Evolutionary conservation across 2,329 filamentous ascomycete genomes (phyloP), one percentile per base, ranked within the genome.

Genomic region (Xylariaceae sp.): DNA sequence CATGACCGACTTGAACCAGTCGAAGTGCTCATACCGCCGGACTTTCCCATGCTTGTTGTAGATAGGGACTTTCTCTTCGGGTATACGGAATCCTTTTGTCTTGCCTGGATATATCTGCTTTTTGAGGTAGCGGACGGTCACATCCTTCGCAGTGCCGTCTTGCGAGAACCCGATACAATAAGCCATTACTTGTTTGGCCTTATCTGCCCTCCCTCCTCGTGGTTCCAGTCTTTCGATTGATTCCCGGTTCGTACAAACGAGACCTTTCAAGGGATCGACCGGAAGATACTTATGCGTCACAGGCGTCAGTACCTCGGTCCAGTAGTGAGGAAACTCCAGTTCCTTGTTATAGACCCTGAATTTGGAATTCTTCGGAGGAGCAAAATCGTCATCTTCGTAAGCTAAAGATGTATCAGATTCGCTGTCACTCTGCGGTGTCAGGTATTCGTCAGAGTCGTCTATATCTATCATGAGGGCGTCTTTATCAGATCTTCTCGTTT

Each of bases 101-200:
- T 92, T 89, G 3, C 94, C 93, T 0, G 94, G 94, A 71, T 92
- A 86, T 56, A 88, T 82, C 59, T 89, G 89, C 18, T 88, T 85
- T 68, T 88, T 92, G 6, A 99, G 77, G 72, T 99, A 99, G 34
- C 94, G 84, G 9, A 94, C 87, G 0, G 94, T 99, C 13, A 99
- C 89, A 71, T 99, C 94, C 72, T 97, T 97, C 10, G 91, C 92
- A 0, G 91, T 92, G 1, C 90, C 90, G 70, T 97, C 92, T 2
- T 84, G 75, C 0, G 89, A 90, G 73, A 89, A 90, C 0, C 88
- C 92, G 17, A 97, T 79, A 2, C 96, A 83, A 69, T 99, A 99
- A 51, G 90, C 89, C 69, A 96, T 91, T 10, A 96, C 85, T 72
- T 97, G 93, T 67, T 90, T 93, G 0, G 88, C 85, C 68, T 88